Percentiles rank a stretch among this genome's conserved stretches.
Conservation (phyloP, 495 filamentous ascomycete genomes). For the Aspergillus ellipticus region DNA sequence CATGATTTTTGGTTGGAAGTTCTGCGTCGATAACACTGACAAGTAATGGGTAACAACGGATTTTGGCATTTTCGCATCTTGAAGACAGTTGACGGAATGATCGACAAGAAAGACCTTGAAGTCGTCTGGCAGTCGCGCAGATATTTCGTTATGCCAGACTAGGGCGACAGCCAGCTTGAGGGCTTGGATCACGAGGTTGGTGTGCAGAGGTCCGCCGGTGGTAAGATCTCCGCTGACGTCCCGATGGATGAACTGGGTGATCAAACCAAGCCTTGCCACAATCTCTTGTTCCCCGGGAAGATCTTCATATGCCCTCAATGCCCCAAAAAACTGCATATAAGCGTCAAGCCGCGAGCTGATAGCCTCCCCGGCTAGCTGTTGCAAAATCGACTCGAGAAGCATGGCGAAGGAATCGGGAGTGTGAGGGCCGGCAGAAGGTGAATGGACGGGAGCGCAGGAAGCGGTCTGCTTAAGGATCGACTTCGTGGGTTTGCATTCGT, state of each 20-base stretch:
- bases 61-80: slow-evolving; percentile 64
- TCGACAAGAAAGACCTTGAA: slow-evolving; percentile 79
- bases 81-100: slow-evolving; percentile 65
- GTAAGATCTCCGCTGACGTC: slow-evolving; percentile 54
- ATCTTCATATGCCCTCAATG: slow-evolving; percentile 72
- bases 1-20: slow-evolving; percentile 71
- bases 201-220: slow-evolving; percentile 42
- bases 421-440: slow-evolving; percentile 35
- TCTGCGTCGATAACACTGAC: slow-evolving; percentile 71
- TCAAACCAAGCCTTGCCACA: slow-evolving; percentile 65
- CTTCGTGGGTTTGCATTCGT: slow-evolving; percentile 65
- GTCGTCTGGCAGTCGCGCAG: slow-evolving; percentile 63
- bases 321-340: slow-evolving; percentile 73
- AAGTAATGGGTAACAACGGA: slow-evolving; percentile 72
- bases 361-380: slow-evolving; percentile 70
- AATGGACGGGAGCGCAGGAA: slow-evolving; percentile 37
- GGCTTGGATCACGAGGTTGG: slow-evolving; percentile 67
- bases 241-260: slow-evolving; percentile 74
- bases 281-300: slow-evolving; percentile 67
- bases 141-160: slow-evolving; percentile 62
- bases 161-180: slow-evolving; percentile 71
- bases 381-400: slow-evolving; percentile 72
- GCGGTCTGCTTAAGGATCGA: slow-evolving; percentile 77
- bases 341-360: slow-evolving; percentile 73
- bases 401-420: slow-evolving; percentile 56